These are phyloP conservation scores for Gnomoniopsis sp. DNA, from an alignment of 2,329 filamentous ascomycete species.

Conservation along the genomic window DNA sequence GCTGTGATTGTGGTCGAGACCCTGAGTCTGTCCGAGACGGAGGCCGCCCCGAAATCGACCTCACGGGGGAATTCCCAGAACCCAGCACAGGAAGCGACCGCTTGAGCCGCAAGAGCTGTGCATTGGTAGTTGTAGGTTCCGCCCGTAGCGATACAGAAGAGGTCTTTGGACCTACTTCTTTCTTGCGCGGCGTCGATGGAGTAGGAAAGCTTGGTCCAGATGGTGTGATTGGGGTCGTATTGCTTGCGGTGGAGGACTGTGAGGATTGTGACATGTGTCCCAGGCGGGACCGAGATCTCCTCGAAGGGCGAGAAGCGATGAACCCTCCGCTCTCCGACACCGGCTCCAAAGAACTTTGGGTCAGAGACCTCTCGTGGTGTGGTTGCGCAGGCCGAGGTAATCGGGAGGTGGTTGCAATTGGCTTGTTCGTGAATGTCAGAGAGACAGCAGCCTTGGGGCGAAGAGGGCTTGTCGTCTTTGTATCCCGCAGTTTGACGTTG, in stretches of 20 bases:
- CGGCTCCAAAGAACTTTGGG: slow-evolving; percentile 78
- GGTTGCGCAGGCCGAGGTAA: slow-evolving; percentile 71
- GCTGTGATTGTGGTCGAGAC: slow-evolving; percentile 45
- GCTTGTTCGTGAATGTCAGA: slow-evolving; percentile 85
- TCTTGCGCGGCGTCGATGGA: slow-evolving; percentile 58
- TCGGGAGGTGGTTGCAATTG: slow-evolving; percentile 57
- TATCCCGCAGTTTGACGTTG: slow-evolving; percentile 83
- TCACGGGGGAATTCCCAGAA: slow-evolving; percentile 47
- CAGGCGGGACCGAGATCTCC: slow-evolving; percentile 64
- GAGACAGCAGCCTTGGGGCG: slow-evolving; percentile 75
- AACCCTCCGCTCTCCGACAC: slow-evolving; percentile 86
- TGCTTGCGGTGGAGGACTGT: slow-evolving; percentile 45
- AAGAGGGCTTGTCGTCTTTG: slow-evolving; percentile 64
- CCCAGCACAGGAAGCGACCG: slow-evolving; percentile 61
- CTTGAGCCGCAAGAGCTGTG: slow-evolving; percentile 63
- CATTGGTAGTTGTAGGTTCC: slow-evolving; percentile 62
- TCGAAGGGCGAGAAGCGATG: slow-evolving; percentile 51
- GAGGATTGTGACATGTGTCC: slow-evolving; percentile 70
- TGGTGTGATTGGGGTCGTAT: slow-evolving; percentile 58
- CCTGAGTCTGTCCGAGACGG: slow-evolving; percentile 53
- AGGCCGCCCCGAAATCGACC: slow-evolving; percentile 46
- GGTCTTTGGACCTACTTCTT: slow-evolving; percentile 54
- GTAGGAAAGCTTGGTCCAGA: slow-evolving; percentile 42
- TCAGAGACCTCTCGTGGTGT: slow-evolving; percentile 61
- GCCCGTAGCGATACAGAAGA: slow-evolving; percentile 52